Evolutionary conservation across 2,329 filamentous ascomycete genomes (phyloP).

Genomic region (Claviceps humidiphila): DNA sequence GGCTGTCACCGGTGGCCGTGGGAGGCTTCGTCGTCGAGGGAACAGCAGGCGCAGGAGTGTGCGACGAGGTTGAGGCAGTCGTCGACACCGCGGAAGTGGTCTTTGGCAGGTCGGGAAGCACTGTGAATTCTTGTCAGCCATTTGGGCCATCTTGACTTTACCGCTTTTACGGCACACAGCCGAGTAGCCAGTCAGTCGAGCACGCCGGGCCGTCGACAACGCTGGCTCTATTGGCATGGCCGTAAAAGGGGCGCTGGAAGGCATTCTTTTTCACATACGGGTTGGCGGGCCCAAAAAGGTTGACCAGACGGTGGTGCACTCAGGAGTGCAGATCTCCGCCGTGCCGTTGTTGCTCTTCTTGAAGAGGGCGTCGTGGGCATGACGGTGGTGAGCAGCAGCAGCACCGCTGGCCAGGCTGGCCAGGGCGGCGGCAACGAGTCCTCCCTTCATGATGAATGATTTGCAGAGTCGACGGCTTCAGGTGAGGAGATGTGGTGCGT

Average conservation of each 20-base stretch:
- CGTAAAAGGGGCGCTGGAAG: too few species aligned
- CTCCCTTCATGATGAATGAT: conserved; percentile 57
- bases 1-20: conserved; percentile 17
- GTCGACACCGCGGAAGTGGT: too few species aligned
- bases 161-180: too few species aligned
- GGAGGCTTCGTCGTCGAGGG: conserved; percentile 2
- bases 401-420: conserved; percentile 45
- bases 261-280: conserved; percentile 31
- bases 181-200: too few species aligned
- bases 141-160: too few species aligned
- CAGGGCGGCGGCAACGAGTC: conserved; percentile 50
- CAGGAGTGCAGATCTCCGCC: conserved; percentile 38
- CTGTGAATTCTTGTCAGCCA: too few species aligned
- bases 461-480: conserved; percentile 11
- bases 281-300: conserved; percentile 56
- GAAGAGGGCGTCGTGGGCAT: conserved; percentile 49
- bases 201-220: too few species aligned
- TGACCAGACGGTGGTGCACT: conserved; percentile 62
- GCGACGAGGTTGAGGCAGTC: conserved; percentile 3
- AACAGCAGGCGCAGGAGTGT: conserved; percentile 1
- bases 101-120: too few species aligned
- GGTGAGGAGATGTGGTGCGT: neutral
- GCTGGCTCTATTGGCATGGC: too few species aligned
- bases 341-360: conserved; percentile 31
- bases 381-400: conserved; percentile 46